phyloP scores from a whole-genome alignment of 1,284 basidiomycete species.

The Trichosporon inkin region DNA sequence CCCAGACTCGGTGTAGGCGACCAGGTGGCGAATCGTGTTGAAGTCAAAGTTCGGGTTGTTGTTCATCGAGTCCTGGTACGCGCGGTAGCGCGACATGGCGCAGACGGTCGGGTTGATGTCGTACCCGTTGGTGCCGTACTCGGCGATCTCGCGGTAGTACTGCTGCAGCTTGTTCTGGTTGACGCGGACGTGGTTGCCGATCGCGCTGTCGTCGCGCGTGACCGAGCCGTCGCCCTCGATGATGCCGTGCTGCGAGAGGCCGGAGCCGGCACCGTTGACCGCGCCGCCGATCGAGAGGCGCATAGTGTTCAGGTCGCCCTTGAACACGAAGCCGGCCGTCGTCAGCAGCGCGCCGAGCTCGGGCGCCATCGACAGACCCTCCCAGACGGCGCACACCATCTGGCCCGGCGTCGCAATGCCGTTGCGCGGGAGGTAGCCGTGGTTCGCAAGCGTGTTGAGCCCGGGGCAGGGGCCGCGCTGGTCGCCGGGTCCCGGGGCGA shows the following conservation, averaged over 20 bases:
- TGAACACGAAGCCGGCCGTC: slow-evolving; percentile 4
- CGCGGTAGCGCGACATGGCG: slow-evolving; percentile 4
- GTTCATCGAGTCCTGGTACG: slow-evolving; percentile 1
- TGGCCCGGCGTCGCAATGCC: slow-evolving; percentile 38
- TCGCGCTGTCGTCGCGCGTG: slow-evolving; percentile 7
- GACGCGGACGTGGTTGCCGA: background rate
- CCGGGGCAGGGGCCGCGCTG: slow-evolving; percentile 41
- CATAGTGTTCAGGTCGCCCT: slow-evolving; percentile 11
- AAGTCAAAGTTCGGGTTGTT: slow-evolving; percentile 14
- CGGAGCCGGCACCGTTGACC: slow-evolving; percentile 5
- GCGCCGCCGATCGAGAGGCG: slow-evolving; percentile 11
- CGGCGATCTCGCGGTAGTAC: background rate
- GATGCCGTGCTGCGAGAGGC: slow-evolving; percentile 12
- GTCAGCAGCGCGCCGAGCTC: slow-evolving; percentile 11
- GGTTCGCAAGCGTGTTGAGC: slow-evolving; percentile 42
- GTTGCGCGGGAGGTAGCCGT: slow-evolving; percentile 30
- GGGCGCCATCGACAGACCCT: slow-evolving; percentile 12
- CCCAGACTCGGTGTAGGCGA: slow-evolving; percentile 15
- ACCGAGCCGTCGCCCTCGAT: slow-evolving; percentile 15
- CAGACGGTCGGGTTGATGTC: slow-evolving; percentile 6
- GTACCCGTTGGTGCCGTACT: slow-evolving; percentile 5
- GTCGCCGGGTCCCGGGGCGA: slow-evolving; percentile 23
- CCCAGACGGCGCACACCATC: slow-evolving; percentile 16
- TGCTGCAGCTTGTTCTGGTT: background rate
- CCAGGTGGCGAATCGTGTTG: slow-evolving; percentile 5